A percentile compares a stretch with the other conserved stretches of the same genome.
Evolutionary conservation across 2,329 filamentous ascomycete species (phyloP).

Genomic region (Periconia sp.): DNA sequence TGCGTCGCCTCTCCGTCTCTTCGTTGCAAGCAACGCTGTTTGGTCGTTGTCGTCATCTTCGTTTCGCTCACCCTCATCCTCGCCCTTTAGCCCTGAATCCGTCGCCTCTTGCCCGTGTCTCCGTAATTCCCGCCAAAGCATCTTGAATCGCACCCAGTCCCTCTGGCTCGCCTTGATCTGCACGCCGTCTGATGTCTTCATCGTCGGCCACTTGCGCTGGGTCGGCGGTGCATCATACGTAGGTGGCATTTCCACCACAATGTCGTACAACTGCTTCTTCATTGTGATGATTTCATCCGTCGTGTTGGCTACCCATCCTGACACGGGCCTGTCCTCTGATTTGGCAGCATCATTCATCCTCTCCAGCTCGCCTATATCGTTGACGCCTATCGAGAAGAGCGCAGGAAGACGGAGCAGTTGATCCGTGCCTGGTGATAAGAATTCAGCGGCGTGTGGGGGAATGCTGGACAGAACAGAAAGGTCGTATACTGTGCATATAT

Average conservation of each 20-base stretch:
- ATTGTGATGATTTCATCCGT: slow-evolving; percentile 90
- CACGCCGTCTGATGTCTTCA: slow-evolving; percentile 65
- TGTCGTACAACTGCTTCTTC: slow-evolving; percentile 85
- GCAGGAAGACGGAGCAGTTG: slow-evolving; percentile 69
- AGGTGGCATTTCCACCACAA: slow-evolving; percentile 80
- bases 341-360: slow-evolving; percentile 52
- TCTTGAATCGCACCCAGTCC: slow-evolving; percentile 72
- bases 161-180: slow-evolving; percentile 84
- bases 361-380: slow-evolving; percentile 82
- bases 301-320: slow-evolving; percentile 89
- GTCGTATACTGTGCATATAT: slow-evolving; percentile 71
- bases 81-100: slow-evolving; percentile 7
- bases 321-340: slow-evolving; percentile 36
- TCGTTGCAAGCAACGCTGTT: slow-evolving; percentile 21
- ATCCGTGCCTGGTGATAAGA: slow-evolving; percentile 64
- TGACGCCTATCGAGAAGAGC: slow-evolving; percentile 90
- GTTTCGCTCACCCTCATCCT: slow-evolving; percentile 7
- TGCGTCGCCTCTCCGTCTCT: slow-evolving; percentile 22
- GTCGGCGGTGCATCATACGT: slow-evolving; percentile 53
- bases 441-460: slow-evolving; percentile 70
- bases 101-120: slow-evolving; percentile 30
- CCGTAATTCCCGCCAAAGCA: slow-evolving; percentile 39
- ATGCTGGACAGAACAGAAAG: slow-evolving; percentile 92
- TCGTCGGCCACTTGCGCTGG: slow-evolving; percentile 72
- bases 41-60: slow-evolving; percentile 28